phyloP scores from a whole-genome alignment of 306 rosid genomes.

The Prunus dulcis region DNA sequence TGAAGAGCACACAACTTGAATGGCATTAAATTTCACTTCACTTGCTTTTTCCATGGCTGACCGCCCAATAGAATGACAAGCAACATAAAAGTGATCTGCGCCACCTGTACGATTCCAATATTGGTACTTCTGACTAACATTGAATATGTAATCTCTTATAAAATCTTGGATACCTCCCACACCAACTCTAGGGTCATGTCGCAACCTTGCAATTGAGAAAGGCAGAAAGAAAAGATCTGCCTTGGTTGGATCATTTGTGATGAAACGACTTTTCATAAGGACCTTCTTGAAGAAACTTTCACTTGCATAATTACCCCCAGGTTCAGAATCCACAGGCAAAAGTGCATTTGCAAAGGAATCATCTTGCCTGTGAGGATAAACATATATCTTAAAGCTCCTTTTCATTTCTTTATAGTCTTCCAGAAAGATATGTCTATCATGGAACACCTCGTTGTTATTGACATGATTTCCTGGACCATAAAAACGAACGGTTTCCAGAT shows the following conservation, averaged over 20 bases:
- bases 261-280: slow-evolving; percentile 61
- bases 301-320: slow-evolving; percentile 85
- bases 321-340: slow-evolving; percentile 54
- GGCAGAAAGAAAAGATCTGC: slow-evolving; percentile 86
- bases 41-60: slow-evolving; percentile 65
- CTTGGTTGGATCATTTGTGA: slow-evolving; percentile 49
- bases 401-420: slow-evolving; percentile 81
- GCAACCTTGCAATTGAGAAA: slow-evolving; percentile 73
- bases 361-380: slow-evolving; percentile 65
- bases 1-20: slow-evolving; percentile 79
- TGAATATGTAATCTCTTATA: slow-evolving; percentile 51
- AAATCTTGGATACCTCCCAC: slow-evolving; percentile 66
- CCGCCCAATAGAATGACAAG: slow-evolving; percentile 82
- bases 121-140: slow-evolving; percentile 50
- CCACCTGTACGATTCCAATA: slow-evolving; percentile 78
- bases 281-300: slow-evolving; percentile 78
- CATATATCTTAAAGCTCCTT: slow-evolving; percentile 72
- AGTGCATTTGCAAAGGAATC: slow-evolving; percentile 75
- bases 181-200: slow-evolving; percentile 65
- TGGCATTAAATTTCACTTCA: slow-evolving; percentile 54
- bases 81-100: slow-evolving; percentile 72
- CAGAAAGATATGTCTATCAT: slow-evolving; percentile 53
- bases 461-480: slow-evolving; percentile 44
- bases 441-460: slow-evolving; percentile 50
- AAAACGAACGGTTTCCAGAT: slow-evolving; percentile 16